Base-by-base conservation (phyloP, 176 grass and related monocot species). In the Poa annua region DNA sequence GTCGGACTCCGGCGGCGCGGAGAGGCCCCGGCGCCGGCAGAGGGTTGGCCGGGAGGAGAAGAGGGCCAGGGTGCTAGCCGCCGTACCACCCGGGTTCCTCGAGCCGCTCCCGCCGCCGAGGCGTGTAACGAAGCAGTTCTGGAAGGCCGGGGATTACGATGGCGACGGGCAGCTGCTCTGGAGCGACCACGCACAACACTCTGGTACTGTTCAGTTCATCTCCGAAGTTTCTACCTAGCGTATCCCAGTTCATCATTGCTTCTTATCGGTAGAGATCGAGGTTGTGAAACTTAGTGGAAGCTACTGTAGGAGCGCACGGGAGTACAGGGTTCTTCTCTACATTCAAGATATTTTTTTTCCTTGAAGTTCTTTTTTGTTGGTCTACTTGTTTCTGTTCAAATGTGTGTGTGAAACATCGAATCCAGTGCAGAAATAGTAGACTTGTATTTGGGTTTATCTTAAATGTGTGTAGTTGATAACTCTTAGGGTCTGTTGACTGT, bases 91-190 rank as follows among this genome's bases (percentile, higher is more conserved):
- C 1, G 96, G 91, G 2, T 98, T 98, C 44, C 96, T 98, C n/a
- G 92, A 88, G 8, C 61, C 29, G 61, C 62, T 81, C 12, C 66
- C 25, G 57, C 38, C 62, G 36, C 64, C 69, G 38, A 64, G 70
- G 21, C 22, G 55, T 20, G 68, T 69, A 48, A 89, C 80, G 19
- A 99, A 92, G 89, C 97, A 99, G 89, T 99, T 99, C 66, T 99
- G 97, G 93, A 99, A 99, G 89, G 93, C 91, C 4, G 97, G 97
- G 70, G 97, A 99, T 47, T 94, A 81, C 61, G 89, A 90, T 32
- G 93, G 85, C 20, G 1, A 33, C 2, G 26, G 61, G 61, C 88
- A 71, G 32, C 59, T 75, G 12, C 66, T 70, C 33, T 70, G 71
- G 41, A 50, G 63, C 80, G 77, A 67, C 20, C 60, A 57, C 24